Conservation (phyloP, 805 yeast species). For the Citeromyces nyonsensis region DNA sequence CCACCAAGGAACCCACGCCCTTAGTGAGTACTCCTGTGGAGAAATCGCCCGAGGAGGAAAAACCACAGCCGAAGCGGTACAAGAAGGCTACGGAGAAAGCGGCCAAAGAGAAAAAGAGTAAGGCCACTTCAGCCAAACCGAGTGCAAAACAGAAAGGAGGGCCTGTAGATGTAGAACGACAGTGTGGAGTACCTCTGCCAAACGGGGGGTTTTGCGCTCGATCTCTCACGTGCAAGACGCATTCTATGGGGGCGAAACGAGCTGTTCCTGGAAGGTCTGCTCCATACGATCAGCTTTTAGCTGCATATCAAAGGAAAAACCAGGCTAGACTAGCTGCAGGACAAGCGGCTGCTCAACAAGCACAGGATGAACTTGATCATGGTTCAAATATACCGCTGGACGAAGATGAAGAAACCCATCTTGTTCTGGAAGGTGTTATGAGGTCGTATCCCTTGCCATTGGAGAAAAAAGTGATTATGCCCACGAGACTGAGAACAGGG, state of each 20-base stretch:
- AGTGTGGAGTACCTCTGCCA: conserved; percentile 91
- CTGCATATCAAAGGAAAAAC: conserved; percentile 83
- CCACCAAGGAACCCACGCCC: conserved; percentile 6
- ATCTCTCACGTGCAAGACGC: conserved; percentile 92
- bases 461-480: conserved; percentile 57
- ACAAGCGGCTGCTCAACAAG: conserved; percentile 66
- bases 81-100: conserved; percentile 5
- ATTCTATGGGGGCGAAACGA: conserved; percentile 96
- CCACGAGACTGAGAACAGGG: conserved; percentile 54
- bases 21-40: conserved; percentile 5
- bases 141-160: conserved; percentile 45
- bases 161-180: conserved; percentile 83
- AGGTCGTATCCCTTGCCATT: conserved; percentile 72
- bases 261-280: conserved; percentile 90
- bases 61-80: conserved; percentile 4
- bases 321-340: conserved; percentile 82
- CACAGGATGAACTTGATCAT: conserved; percentile 48
- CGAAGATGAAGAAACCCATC: conserved; percentile 87
- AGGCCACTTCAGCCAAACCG: conserved; percentile 14
- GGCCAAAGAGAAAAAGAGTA: conserved; percentile 13
- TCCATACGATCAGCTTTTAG: conserved; percentile 76
- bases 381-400: conserved; percentile 36
- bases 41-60: conserved; percentile 6
- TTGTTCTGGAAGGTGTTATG: conserved; percentile 79
- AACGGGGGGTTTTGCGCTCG: conserved; percentile 95